Conservation (phyloP, 2,329 filamentous ascomycete species). For the Diaporthe capsici region DNA sequence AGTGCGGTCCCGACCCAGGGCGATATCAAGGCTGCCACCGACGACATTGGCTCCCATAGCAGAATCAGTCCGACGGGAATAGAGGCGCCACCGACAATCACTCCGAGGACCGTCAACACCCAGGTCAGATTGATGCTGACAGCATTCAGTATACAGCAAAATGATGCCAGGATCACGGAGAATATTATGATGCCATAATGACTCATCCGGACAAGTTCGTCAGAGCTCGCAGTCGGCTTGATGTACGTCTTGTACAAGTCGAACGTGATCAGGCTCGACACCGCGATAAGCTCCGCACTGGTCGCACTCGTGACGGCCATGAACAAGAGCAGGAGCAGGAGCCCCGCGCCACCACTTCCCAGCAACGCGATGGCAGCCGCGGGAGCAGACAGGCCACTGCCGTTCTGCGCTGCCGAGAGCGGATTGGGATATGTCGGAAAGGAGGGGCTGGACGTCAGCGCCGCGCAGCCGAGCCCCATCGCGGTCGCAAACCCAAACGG, state of each 20-base stretch:
- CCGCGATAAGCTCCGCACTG: conserved; percentile 59
- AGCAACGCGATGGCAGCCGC: conserved; percentile 53
- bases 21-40: conserved; percentile 51
- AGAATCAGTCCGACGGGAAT: conserved; percentile 54
- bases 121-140: conserved; percentile 55
- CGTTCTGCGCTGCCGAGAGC: conserved; percentile 49
- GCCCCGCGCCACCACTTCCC: conserved; percentile 52
- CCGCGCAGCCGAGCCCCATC: conserved; percentile 53
- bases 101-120: conserved; percentile 56
- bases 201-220: conserved; percentile 51
- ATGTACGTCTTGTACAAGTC: conserved; percentile 57
- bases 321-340: conserved; percentile 58
- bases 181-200: conserved; percentile 53
- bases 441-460: conserved; percentile 46
- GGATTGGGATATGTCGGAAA: conserved; percentile 52
- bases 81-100: conserved; percentile 56
- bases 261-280: conserved; percentile 55
- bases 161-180: conserved; percentile 50
- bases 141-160: conserved; percentile 55
- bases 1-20: conserved; percentile 52
- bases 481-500: conserved; percentile 54
- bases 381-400: conserved; percentile 51
- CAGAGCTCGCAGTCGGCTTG: conserved; percentile 50
- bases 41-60: conserved; percentile 56
- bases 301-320: conserved; percentile 62